phyloP scores from a whole-genome alignment of 805 yeast genomes.

The Metschnikowia lochheadii region DNA sequence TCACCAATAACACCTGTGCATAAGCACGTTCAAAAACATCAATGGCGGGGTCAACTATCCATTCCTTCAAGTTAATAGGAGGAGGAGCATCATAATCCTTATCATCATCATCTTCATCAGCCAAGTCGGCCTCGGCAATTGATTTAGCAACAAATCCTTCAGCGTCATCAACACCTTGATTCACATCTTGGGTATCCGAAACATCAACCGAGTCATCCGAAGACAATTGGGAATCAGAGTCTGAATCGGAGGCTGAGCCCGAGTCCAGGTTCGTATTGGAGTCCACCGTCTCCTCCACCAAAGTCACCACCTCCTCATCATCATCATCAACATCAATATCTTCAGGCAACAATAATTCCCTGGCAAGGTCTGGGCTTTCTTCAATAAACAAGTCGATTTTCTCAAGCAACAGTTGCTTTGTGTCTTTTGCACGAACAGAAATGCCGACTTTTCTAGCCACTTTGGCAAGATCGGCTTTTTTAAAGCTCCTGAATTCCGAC shows the following conservation, averaged over 20 bases:
- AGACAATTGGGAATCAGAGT: not conserved
- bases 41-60: conserved; percentile 37
- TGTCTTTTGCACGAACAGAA: conserved; percentile 34
- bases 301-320: conserved; percentile 33
- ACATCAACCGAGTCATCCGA: no score
- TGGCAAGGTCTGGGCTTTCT: conserved; percentile 23
- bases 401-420: conserved; percentile 39
- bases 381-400: conserved; percentile 31
- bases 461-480: conserved; percentile 38
- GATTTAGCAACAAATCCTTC: not conserved
- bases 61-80: conserved; percentile 37
- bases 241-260: not conserved
- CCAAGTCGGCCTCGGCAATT: conserved; percentile 23
- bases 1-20: conserved; percentile 25
- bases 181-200: not conserved
- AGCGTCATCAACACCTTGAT: not conserved
- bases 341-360: conserved; percentile 21
- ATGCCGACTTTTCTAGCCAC: conserved; percentile 35
- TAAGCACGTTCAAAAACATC: conserved; percentile 24
- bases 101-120: conserved; percentile 33
- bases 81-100: conserved; percentile 35
- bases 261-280: conserved; percentile 19
- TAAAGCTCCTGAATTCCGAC: conserved; percentile 34
- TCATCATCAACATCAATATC: conserved; percentile 21
- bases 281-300: conserved; percentile 30